Conservation (phyloP, 2,329 filamentous ascomycete genomes). For the Penicillium freii region DNA sequence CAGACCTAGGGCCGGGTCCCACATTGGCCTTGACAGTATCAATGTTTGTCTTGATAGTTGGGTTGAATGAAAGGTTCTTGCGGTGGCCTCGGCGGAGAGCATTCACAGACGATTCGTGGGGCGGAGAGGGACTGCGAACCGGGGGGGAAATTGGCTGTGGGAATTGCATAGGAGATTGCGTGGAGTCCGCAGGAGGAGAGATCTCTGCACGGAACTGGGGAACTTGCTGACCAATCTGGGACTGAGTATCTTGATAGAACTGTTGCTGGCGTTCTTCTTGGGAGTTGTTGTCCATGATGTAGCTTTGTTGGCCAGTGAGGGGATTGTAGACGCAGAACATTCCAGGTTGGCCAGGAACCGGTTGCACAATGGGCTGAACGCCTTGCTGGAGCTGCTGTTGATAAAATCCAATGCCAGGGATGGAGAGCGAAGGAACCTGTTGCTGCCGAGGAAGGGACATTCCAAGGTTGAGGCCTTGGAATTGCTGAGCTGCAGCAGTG, state of each 20-base stretch:
- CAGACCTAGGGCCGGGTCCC: slow-evolving; percentile 71
- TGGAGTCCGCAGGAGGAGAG: slow-evolving; percentile 70
- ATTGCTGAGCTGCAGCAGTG: slow-evolving; percentile 78
- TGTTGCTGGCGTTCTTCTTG: slow-evolving; percentile 45
- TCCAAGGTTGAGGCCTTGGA: slow-evolving; percentile 70
- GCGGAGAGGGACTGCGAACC: slow-evolving; percentile 65
- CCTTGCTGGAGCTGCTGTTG: slow-evolving; percentile 66
- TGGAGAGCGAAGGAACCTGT: slow-evolving; percentile 52
- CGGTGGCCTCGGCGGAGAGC: slow-evolving; percentile 93
- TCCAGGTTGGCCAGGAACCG: slow-evolving; percentile 67
- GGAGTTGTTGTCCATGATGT: slow-evolving; percentile 69
- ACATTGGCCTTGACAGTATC: slow-evolving; percentile 52
- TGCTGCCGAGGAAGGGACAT: slow-evolving; percentile 44
- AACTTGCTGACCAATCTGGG: slow-evolving; percentile 51
- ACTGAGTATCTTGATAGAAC: slow-evolving; percentile 41
- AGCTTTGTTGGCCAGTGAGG: slow-evolving; percentile 77
- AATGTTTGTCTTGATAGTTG: slow-evolving; percentile 46
- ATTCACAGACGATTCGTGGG: slow-evolving; percentile 76
- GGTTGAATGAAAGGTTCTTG: slow-evolving; percentile 74
- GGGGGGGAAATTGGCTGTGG: slow-evolving; percentile 65
- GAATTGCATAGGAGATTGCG: slow-evolving; percentile 55
- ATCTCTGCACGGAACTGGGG: slow-evolving; percentile 74
- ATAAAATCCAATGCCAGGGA: slow-evolving; percentile 58
- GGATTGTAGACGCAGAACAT: slow-evolving; percentile 83
- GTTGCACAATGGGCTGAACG: slow-evolving; percentile 62